Evolutionary conservation across 2,329 filamentous ascomycete genomes (phyloP).

Genomic region (Cercospora nicotianae): DNA sequence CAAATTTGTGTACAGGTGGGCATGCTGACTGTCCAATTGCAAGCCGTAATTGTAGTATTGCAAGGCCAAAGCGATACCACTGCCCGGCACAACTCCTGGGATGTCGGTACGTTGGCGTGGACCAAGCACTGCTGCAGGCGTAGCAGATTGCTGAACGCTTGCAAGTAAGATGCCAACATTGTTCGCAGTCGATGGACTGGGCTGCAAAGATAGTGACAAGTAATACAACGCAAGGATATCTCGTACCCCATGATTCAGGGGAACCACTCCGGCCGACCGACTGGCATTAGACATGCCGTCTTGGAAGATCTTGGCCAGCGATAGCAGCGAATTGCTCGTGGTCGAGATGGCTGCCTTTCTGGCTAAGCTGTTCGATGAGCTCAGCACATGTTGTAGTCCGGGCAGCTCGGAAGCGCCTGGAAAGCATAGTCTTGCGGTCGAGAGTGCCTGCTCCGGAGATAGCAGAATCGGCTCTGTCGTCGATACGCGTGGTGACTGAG

Average conservation of each 20-base stretch:
- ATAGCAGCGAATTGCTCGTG: constrained; percentile 92
- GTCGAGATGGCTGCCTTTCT: constrained; percentile 83
- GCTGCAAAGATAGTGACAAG: constrained; percentile 86
- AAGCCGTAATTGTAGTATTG: constrained; percentile 96
- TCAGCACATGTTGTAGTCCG: constrained; percentile 67
- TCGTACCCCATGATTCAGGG: constrained; percentile 69
- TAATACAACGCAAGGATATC: constrained; percentile 96
- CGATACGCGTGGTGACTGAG: constrained; percentile 22
- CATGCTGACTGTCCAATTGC: constrained; percentile 80
- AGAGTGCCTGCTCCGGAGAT: constrained; percentile 77
- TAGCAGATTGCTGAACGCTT: constrained; percentile 73
- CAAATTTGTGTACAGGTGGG: constrained; percentile 94
- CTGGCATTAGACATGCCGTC: constrained; percentile 84
- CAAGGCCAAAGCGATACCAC: constrained; percentile 81
- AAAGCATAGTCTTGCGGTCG: constrained; percentile 82
- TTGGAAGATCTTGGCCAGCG: constrained; percentile 95
- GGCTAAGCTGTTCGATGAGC: constrained; percentile 62
- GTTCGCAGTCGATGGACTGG: constrained; percentile 95
- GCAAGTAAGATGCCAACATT: constrained; percentile 98
- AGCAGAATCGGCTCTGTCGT: constrained; percentile 69
- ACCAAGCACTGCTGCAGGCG: constrained; percentile 29
- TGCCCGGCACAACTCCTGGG: constrained; percentile 80
- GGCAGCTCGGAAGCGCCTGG: constrained; percentile 72
- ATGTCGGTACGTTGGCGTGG: constrained; percentile 50
- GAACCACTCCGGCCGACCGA: constrained; percentile 34